phyloP scores from a whole-genome alignment of 768 basidiomycete genomes.

The Tulasnella sp. region DNA sequence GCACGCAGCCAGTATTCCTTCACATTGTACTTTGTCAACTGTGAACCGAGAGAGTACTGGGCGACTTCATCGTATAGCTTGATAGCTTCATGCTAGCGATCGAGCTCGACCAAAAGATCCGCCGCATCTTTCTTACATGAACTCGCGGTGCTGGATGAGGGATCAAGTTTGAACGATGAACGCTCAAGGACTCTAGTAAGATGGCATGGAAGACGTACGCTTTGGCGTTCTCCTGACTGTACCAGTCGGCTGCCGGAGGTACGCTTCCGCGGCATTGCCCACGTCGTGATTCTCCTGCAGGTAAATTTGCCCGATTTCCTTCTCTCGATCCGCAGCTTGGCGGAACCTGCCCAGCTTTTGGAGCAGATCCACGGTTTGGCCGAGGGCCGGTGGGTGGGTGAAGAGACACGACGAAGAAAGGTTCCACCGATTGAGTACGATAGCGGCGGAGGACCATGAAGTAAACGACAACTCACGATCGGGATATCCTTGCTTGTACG shows the following conservation, averaged over 20 bases:
- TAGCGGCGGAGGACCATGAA: not conserved
- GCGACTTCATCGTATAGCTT: constrained; percentile 87
- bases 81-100: constrained; percentile 78
- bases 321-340: constrained; percentile 96
- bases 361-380: constrained; percentile 75
- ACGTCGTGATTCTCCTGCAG: constrained; percentile 58
- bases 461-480: constrained; percentile 50
- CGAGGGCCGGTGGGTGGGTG: constrained; percentile 49
- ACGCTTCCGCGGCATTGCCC: constrained; percentile 82
- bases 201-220: constrained; percentile 57
- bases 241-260: constrained; percentile 90
- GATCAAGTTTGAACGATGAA: not conserved
- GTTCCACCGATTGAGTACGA: not conserved
- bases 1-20: constrained; percentile 95
- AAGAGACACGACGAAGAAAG: not conserved
- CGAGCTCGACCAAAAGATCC: constrained; percentile 84
- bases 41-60: constrained; percentile 64
- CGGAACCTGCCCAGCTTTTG: constrained; percentile 83
- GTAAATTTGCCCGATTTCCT: constrained; percentile 76
- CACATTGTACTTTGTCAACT: constrained; percentile 94
- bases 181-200: constrained; percentile 12
- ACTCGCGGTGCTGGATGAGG: constrained; percentile 75
- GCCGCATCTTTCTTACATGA: constrained; percentile 94
- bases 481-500: constrained; percentile 83
- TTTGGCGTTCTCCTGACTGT: constrained; percentile 91